phyloP scores from a whole-genome alignment of 2,329 filamentous ascomycete genomes.

The Parafenestella ontariensis region DNA sequence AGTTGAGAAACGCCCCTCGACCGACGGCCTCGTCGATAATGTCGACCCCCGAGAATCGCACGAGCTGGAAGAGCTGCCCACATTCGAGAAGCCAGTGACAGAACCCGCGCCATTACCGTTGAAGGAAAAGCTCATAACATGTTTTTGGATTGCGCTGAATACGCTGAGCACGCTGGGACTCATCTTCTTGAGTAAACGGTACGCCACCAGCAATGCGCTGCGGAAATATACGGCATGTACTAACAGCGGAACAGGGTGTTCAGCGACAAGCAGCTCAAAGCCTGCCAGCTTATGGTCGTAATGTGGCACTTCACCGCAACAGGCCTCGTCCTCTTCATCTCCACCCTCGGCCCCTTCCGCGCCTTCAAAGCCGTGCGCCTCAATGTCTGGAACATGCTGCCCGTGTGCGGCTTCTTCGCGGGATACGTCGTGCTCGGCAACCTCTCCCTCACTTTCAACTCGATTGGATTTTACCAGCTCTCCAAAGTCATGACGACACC shows the following conservation, averaged over 20 bases:
- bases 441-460: slow-evolving; percentile 55
- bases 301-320: slow-evolving; percentile 59
- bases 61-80: slow-evolving; percentile 45
- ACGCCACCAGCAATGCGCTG: slow-evolving; percentile 6
- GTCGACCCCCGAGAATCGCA: slow-evolving; percentile 44
- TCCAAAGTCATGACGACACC: slow-evolving; percentile 59
- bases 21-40: slow-evolving; percentile 49
- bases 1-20: slow-evolving; percentile 49
- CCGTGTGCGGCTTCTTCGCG: slow-evolving; percentile 56
- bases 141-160: slow-evolving; percentile 53
- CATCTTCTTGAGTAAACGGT: slow-evolving; percentile 57
- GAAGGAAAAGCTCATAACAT: slow-evolving; percentile 49
- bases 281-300: slow-evolving; percentile 56
- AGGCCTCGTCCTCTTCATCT: slow-evolving; percentile 52
- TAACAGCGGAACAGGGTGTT: slow-evolving; percentile 50
- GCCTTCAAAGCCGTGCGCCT: slow-evolving; percentile 55
- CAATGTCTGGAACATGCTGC: slow-evolving; percentile 54
- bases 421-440: slow-evolving; percentile 57
- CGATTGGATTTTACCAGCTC: slow-evolving; percentile 57
- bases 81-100: slow-evolving; percentile 37
- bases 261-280: slow-evolving; percentile 52
- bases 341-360: slow-evolving; percentile 52
- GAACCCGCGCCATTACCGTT: slow-evolving; percentile 37
- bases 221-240: slow-evolving; percentile 5
- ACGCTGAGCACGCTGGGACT: slow-evolving; percentile 53